Evolutionary conservation across 2,329 filamentous ascomycete genomes (phyloP).

Genomic region (Scleromitrula shiraiana): DNA sequence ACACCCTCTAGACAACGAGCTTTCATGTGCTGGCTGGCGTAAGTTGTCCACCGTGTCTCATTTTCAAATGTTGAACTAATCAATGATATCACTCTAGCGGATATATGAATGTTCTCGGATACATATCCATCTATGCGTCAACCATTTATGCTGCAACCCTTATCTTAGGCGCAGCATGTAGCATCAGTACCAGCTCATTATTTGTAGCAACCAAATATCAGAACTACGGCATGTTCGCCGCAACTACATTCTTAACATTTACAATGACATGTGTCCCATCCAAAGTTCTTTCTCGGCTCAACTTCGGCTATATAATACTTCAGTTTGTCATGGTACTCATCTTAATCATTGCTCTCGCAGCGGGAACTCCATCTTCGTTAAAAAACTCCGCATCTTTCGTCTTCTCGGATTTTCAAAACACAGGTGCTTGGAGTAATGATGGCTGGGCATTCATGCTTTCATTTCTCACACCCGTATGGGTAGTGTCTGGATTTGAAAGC

Average conservation of each 20-base stretch:
- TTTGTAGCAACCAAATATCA: slow-evolving; percentile 26
- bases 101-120: slow-evolving; percentile 30
- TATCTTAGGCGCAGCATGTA: slow-evolving; percentile 24
- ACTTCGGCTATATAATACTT: slow-evolving; percentile 26
- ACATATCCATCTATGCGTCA: slow-evolving; percentile 29
- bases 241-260: slow-evolving; percentile 26
- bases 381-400: slow-evolving; percentile 26
- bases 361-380: slow-evolving; percentile 22
- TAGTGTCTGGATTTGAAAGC: slow-evolving; percentile 29
- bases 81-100: slow-evolving; percentile 15
- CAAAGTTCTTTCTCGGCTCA: slow-evolving; percentile 23
- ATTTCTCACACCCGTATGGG: slow-evolving; percentile 28
- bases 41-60: slow-evolving; percentile 7
- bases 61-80: slow-evolving; percentile 6
- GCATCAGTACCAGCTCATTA: slow-evolving; percentile 20
- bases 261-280: slow-evolving; percentile 29
- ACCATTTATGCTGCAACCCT: slow-evolving; percentile 30
- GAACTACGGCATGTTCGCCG: slow-evolving; percentile 28
- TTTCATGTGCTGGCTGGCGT: slow-evolving; percentile 31
- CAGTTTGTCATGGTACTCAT: slow-evolving; percentile 28
- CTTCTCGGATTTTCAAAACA: slow-evolving; percentile 26
- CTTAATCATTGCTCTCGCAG: slow-evolving; percentile 25
- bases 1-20: slow-evolving; percentile 25
- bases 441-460: slow-evolving; percentile 29
- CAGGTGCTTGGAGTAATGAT: slow-evolving; percentile 25